A percentile compares a stretch with the other conserved stretches of the same genome.
phyloP scores from a whole-genome alignment of 208 protist genomes.

The Leishmania gerbilli region DNA sequence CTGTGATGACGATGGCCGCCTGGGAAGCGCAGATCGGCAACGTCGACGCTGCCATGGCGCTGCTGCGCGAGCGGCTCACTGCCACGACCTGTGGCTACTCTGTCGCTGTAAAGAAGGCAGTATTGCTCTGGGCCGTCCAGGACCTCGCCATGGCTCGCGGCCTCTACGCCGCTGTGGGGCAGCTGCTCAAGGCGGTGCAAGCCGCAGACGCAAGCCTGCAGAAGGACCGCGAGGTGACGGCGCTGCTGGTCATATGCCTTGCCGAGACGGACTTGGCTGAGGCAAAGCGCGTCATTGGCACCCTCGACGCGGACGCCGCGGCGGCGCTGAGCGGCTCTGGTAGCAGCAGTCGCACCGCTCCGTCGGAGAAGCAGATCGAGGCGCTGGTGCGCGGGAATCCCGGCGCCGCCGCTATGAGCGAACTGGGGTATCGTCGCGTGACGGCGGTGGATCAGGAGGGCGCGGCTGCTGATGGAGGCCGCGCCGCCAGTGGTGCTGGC shows the following conservation, averaged over 20 bases:
- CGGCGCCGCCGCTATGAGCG: conserved; percentile 49
- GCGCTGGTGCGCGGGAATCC: conserved; percentile 44
- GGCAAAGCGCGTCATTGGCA: conserved; percentile 16
- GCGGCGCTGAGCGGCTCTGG: conserved; percentile 8
- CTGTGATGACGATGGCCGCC: conserved; percentile 50
- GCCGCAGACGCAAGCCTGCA: conserved; percentile 29
- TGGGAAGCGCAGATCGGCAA: conserved; percentile 64
- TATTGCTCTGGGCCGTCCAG: conserved; percentile 72
- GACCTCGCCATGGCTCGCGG: conserved; percentile 41
- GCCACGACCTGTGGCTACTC: neutral
- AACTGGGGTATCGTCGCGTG: conserved; percentile 65
- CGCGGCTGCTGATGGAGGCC: neutral
- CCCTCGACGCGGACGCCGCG: conserved; percentile 21
- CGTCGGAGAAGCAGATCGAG: conserved; percentile 41
- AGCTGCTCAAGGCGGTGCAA: conserved; percentile 47
- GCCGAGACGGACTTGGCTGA: conserved; percentile 56
- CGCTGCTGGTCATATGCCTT: conserved; percentile 61
- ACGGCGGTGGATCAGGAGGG: conserved; percentile 18
- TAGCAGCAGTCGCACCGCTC: neutral
- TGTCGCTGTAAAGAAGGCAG: conserved; percentile 27
- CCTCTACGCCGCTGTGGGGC: conserved; percentile 43
- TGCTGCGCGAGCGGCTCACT: conserved; percentile 40
- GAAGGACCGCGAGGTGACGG: conserved; percentile 45
- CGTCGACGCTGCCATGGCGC: conserved; percentile 30
- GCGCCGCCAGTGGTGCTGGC: neutral